Conservation (phyloP, 2,329 filamentous ascomycete species). For the Aureobasidium subglaciale region DNA sequence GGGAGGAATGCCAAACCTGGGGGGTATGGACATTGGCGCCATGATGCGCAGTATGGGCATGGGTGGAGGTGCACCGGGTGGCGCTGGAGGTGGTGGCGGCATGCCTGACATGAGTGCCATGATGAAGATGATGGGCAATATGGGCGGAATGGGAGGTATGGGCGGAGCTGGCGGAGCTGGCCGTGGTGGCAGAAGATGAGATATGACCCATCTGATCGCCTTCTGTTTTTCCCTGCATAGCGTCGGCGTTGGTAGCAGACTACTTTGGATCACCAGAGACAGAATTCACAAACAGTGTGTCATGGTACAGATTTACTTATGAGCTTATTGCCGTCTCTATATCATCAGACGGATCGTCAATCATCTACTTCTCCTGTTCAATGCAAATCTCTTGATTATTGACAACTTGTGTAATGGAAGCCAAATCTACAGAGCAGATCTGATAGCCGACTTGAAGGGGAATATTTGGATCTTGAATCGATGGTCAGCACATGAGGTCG, state of each 20-base stretch:
- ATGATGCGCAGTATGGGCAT: constrained; percentile 85
- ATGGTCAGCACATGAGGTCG: no score
- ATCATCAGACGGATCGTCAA: no score
- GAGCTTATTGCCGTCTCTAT: no score
- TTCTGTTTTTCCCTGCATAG: constrained; percentile 16
- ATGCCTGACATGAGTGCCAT: constrained; percentile 68
- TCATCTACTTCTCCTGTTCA: no score
- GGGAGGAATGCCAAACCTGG: constrained; percentile 70
- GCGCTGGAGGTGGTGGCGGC: constrained; percentile 48
- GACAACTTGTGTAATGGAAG: no score
- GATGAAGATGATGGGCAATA: constrained; percentile 71
- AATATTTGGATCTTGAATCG: constrained; percentile 41
- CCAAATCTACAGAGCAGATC: constrained; percentile 21
- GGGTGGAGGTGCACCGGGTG: constrained; percentile 57
- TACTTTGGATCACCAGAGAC: not conserved
- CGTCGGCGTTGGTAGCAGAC: constrained; percentile 14
- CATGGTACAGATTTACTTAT: no score
- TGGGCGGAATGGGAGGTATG: constrained; percentile 63
- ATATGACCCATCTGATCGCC: not conserved
- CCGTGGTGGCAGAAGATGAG: constrained; percentile 18
- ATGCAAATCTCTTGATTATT: no score
- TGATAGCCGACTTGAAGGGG: constrained; percentile 42
- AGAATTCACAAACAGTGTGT: no score
- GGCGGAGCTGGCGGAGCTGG: constrained; percentile 47
- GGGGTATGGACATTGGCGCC: constrained; percentile 72